phyloP scores from a whole-genome alignment of 441 rosid genomes.

The Lepidium campestre region DNA sequence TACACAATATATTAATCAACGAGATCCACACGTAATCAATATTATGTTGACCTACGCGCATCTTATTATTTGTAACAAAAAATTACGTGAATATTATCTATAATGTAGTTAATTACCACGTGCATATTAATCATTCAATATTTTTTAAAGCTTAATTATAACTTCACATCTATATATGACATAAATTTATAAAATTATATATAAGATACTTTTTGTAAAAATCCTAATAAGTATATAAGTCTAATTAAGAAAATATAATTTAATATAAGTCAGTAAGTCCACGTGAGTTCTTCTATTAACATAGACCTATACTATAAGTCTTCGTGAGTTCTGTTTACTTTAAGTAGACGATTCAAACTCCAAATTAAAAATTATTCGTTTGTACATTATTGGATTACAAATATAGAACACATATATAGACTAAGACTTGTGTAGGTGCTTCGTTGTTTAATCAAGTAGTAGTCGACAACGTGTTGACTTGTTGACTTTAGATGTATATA shows the following conservation, averaged over 20 bases:
- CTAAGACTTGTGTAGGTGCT: constrained; percentile 7
- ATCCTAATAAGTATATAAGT: neutral
- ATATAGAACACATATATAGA: constrained; percentile 13
- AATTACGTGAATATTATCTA: neutral
- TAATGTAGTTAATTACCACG: constrained; percentile 4
- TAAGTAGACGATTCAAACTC: constrained; percentile 3
- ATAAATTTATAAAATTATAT: neutral
- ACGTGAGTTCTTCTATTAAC: neutral
- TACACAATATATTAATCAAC: constrained; percentile 1
- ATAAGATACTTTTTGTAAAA: neutral
- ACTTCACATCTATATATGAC: neutral
- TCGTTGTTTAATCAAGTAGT: constrained; percentile 11
- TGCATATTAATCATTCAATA: neutral
- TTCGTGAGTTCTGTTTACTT: constrained; percentile 16
- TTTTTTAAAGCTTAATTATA: neutral
- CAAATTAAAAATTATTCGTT: neutral
- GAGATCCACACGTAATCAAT: constrained; percentile 19
- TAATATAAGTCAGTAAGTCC: neutral
- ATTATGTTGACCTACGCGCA: constrained; percentile 5
- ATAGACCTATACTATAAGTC: neutral
- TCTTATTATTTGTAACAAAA: neutral
- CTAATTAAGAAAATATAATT: neutral
- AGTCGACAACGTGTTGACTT: constrained; percentile 24
- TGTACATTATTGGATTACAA: neutral
- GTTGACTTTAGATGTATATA: constrained; percentile 14